Evolutionary conservation across 305 asterid genomes (phyloP).

Genomic region (Fraxinus velutina): DNA sequence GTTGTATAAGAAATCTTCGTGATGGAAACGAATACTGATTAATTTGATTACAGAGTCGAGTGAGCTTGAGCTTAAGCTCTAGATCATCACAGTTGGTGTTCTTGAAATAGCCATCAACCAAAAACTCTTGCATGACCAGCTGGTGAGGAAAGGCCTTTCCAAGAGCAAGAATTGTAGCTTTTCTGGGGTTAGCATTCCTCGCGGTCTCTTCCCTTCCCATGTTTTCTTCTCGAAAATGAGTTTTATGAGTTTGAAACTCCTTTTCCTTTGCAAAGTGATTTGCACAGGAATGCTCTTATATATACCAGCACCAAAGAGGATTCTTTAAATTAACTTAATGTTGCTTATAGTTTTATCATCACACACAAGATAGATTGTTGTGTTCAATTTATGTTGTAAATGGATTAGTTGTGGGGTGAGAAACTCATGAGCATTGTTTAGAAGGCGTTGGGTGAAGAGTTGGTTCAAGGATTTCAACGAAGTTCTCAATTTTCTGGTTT

Average conservation of each 20-base stretch:
- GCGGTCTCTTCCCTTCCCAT: slow-evolving; percentile 40
- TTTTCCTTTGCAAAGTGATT: neutral
- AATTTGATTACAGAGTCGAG: slow-evolving; percentile 55
- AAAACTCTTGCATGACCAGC: slow-evolving; percentile 83
- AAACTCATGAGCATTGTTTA: slow-evolving; percentile 29
- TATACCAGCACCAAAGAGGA: slow-evolving; percentile 10
- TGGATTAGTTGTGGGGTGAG: slow-evolving; percentile 37
- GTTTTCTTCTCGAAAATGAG: neutral
- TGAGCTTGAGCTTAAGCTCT: slow-evolving; percentile 77
- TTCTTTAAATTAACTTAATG: neutral
- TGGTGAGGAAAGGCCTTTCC: slow-evolving; percentile 98
- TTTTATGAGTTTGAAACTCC: neutral
- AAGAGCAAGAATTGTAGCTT: slow-evolving; percentile 70
- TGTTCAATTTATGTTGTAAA: neutral
- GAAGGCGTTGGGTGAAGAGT: slow-evolving; percentile 27
- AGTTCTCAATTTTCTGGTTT: neutral
- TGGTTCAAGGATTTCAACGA: slow-evolving; percentile 8
- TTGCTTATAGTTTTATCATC: slow-evolving; percentile 16
- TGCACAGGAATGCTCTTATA: slow-evolving; percentile 21
- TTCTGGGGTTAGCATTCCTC: slow-evolving; percentile 26
- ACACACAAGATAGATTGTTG: neutral
- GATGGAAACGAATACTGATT: neutral
- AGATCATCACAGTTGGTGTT: slow-evolving; percentile 79
- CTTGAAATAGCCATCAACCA: slow-evolving; percentile 84
- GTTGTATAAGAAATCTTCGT: neutral